Evolutionary conservation across 1,284 basidiomycete genomes (phyloP), one percentile per base, ranked within the genome.

Genomic region (Cronartium quercuum): DNA sequence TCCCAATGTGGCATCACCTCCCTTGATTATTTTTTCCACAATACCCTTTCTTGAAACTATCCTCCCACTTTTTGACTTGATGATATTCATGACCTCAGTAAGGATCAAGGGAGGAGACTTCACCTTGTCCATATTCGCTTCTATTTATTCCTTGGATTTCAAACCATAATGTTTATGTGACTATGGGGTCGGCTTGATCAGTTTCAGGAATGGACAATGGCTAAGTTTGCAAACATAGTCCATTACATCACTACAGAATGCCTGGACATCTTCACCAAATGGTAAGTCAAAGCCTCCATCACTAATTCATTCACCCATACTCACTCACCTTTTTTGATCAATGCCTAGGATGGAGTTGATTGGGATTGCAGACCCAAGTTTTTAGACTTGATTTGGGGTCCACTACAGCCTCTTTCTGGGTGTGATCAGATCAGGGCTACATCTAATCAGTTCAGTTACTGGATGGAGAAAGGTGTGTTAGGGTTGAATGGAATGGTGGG

Each of bases 351-450:
- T 66, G 47, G 73, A 77, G 40, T 47, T 38, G 35, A 81, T 83
- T 58, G 80, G 82, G 38, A 82, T 83, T 68, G 84, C 83, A 64
- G 86, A 87, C 77, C 85, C 85, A 0, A 83, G 82, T 3, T 86
- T 86, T 79, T 86, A 84, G 85, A 86, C 85, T 0, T 79, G 83
- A 51, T 85, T 86, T 77, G 85, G 85, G 71, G 86, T 86, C 3
- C 83, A 84, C 77, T 86, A 85, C 77, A 86, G 85, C 38, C 81
- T 86, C 24, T 86, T 86, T 81, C 80, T 86, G 7, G 84, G 84
- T 42, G 82, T 82, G 12, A 77, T 84, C 13, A 78, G 82, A 57
- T 80, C 81, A 38, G 82, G 15, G 83, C 83, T 7, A 83, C 83
- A 1, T 77, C 81, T 2, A 81, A 81, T 76, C 82, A 83, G 77